These are phyloP conservation scores for Fagus sylvatica DNA, from an alignment of 306 rosid genomes.

Conservation along the genomic window DNA sequence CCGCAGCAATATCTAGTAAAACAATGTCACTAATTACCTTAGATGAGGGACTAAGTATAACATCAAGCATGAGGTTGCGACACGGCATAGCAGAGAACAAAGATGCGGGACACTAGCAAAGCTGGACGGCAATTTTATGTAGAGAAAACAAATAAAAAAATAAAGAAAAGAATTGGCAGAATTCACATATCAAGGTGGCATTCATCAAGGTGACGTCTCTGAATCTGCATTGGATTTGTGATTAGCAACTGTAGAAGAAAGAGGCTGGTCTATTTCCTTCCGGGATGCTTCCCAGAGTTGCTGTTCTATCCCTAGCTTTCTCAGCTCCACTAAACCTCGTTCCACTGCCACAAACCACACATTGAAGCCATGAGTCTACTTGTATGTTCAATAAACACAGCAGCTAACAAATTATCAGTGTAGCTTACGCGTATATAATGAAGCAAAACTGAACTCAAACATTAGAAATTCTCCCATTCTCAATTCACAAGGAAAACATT, in stretches of 20 bases:
- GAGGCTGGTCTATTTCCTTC: slow-evolving; percentile 72
- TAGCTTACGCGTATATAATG: neutral
- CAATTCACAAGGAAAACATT: neutral
- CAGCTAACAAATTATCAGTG: neutral
- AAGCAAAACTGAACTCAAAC: neutral
- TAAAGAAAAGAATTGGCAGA: slow-evolving; percentile 25
- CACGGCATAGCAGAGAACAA: slow-evolving; percentile 6
- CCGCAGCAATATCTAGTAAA: neutral
- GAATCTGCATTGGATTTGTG: slow-evolving; percentile 56
- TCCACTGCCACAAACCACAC: slow-evolving; percentile 61
- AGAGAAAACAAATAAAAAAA: slow-evolving; percentile 16
- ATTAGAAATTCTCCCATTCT: neutral
- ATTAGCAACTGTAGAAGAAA: slow-evolving; percentile 39
- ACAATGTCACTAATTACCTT: neutral
- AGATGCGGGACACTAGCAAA: neutral
- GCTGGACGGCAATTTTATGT: slow-evolving; percentile 4
- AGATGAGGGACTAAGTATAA: neutral
- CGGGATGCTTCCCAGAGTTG: slow-evolving; percentile 99
- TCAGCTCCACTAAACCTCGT: slow-evolving; percentile 82
- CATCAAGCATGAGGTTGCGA: slow-evolving; percentile 12
- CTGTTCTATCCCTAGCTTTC: slow-evolving; percentile 92
- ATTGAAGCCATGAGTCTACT: neutral
- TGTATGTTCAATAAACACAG: slow-evolving; percentile 15
- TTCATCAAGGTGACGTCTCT: slow-evolving; percentile 42
- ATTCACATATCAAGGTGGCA: slow-evolving; percentile 28